Conservation (phyloP, 1,284 basidiomycete genomes). For the Moniliophthora roreri region DNA sequence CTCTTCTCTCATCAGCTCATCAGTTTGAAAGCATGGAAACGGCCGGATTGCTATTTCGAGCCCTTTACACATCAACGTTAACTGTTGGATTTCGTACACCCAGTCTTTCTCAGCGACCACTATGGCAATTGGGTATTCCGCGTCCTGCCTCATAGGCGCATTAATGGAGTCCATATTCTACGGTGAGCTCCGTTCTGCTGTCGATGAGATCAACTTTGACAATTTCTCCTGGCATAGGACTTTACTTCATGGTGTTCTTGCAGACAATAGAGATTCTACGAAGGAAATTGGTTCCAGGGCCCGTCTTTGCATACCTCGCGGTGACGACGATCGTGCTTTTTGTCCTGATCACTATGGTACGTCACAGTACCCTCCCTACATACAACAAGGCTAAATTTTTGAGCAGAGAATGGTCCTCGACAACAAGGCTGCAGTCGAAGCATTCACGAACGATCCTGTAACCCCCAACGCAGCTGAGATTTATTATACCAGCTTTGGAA, state of each 20-base stretch:
- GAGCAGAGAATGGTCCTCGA: conserved; percentile 12
- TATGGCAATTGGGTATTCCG: conserved; percentile 6
- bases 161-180: conserved; percentile 12
- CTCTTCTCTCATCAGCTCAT: too few relatives aligned
- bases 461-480: conserved; percentile 10
- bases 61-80: neutral
- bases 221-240: neutral
- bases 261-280: conserved; percentile 4
- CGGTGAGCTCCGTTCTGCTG: conserved; percentile 3
- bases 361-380: neutral
- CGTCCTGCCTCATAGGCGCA: conserved; percentile 12
- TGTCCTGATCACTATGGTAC: conserved; percentile 13
- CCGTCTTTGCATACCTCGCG: conserved; percentile 2
- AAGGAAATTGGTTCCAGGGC: conserved; percentile 4
- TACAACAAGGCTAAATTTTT: too few relatives aligned
- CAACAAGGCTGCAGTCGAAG: conserved; percentile 9
- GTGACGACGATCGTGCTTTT: conserved; percentile 5
- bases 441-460: conserved; percentile 6
- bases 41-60: too few relatives aligned
- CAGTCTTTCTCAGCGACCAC: neutral
- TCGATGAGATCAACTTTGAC: neutral
- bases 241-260: conserved; percentile 4
- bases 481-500: conserved; percentile 9
- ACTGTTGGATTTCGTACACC: neutral
- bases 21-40: too few relatives aligned